Evolutionary conservation across 176 grass and related monocot genomes (phyloP), one percentile per base, ranked within the genome.

Genomic region (Eleusine coracana): DNA sequence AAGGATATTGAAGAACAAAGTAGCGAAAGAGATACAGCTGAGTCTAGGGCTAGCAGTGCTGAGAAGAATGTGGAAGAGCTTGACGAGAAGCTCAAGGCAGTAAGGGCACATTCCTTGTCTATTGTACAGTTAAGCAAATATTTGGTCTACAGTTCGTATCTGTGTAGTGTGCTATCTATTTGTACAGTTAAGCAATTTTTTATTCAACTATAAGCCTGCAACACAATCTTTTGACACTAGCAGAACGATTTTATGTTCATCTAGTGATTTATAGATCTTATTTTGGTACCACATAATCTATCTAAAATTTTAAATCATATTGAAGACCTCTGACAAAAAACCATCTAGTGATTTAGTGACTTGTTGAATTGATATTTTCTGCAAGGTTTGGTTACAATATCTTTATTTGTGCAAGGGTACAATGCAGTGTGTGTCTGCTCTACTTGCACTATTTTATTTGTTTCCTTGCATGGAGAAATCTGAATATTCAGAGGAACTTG

Each of bases 31-130:
- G 65, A 87, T 87, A 61, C 69, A 71, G 52, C 94, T 37, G 87
- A 96, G 58, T 59, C 81, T 80, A 90, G 80, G 80, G 80, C 78
- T 55, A 83, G 42, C 18, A 73, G 80, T 69, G 87, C 93, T 0
- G 87, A 96, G 77, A 89, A 85, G 84, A 92, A 92, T 73, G 83
- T 85, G 5, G 76, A 90, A 69, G 83, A 96, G 31, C 75, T 99
- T 27, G 89, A 73, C 65, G 46, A 60, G 38, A 90, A 96, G 55
- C 74, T 99, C 61, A 67, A 92, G 48, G 77, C 69, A 46, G 97
- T 99, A 82, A 96, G 89, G 87, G 81, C 52, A 55, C 8, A 69
- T 36, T 34, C 7, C 21, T 68, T 64, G 38, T 29, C 55, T 73
- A 54, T 8, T 40, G 36, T 66, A 48, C 13, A 25, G 16, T 74